Conservation (phyloP, 2,329 filamentous ascomycete species). For the Teratosphaeria destructans region DNA sequence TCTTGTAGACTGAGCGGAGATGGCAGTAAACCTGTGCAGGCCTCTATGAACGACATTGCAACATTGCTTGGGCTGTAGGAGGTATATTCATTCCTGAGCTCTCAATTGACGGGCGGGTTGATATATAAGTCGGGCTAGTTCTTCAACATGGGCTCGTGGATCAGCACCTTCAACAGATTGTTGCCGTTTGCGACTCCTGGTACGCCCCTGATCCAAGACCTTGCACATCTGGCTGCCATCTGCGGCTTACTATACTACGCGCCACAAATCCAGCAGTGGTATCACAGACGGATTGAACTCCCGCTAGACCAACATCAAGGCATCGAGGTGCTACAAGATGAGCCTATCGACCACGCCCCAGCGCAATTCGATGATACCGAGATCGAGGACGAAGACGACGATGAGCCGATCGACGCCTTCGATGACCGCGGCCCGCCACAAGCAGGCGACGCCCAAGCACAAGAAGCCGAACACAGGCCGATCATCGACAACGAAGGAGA, state of each 20-base stretch:
- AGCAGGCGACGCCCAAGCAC: background rate
- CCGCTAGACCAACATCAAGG: background rate
- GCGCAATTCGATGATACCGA: constrained; percentile 1
- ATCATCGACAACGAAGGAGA: constrained; percentile 6
- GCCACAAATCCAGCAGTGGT: constrained; percentile 33
- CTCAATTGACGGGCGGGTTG: background rate
- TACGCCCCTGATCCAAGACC: constrained; percentile 37
- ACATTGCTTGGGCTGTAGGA: too few relatives aligned
- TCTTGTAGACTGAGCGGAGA: too few relatives aligned
- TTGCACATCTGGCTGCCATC: constrained; percentile 35
- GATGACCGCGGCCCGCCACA: background rate
- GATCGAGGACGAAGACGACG: background rate
- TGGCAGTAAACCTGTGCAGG: too few relatives aligned
- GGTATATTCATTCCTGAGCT: background rate
- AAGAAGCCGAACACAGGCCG: constrained; percentile 3
- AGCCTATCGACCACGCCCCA: background rate
- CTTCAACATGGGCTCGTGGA: constrained; percentile 15
- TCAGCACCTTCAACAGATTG: constrained; percentile 29
- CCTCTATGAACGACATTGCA: too few relatives aligned
- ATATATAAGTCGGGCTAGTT: background rate
- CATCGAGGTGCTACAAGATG: background rate
- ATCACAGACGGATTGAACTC: constrained; percentile 7
- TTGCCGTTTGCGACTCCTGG: constrained; percentile 39
- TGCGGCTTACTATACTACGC: constrained; percentile 37
- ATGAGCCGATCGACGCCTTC: background rate